These are phyloP conservation scores for Raffaelea deltoideospora DNA, from an alignment of 2,329 filamentous ascomycete genomes.

Conservation along the genomic window DNA sequence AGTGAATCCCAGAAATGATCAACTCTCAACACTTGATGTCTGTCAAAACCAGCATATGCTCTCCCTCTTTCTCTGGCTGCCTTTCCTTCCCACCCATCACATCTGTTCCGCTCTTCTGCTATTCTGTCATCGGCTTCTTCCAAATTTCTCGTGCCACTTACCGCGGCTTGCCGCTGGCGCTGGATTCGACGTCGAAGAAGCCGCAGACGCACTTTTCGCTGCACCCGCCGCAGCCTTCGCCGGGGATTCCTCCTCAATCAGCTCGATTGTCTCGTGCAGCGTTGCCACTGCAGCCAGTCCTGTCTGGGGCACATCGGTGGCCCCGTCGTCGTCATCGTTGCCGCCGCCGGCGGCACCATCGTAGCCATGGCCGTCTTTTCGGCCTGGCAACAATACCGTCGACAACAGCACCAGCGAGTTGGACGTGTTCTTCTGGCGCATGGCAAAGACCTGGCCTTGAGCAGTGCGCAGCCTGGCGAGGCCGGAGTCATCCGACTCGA, in stretches of 20 bases:
- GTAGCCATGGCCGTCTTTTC: conserved; percentile 8
- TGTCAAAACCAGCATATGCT: no score
- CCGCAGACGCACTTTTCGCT: background rate
- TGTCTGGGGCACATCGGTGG: conserved; percentile 11
- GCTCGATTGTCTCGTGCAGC: conserved; percentile 47
- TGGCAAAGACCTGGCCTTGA: conserved; percentile 35
- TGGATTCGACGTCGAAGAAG: background rate
- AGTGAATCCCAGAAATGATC: no score
- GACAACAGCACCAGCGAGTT: conserved; percentile 46
- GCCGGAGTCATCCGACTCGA: conserved; percentile 32
- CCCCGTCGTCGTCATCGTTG: background rate
- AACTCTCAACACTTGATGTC: no score
- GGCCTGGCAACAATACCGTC: no score
- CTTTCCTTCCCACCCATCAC: no score
- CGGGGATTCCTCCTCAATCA: conserved; percentile 25
- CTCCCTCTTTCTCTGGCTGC: no score
- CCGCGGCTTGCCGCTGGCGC: conserved; percentile 21
- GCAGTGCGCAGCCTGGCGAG: conserved; percentile 34
- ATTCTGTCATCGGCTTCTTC: no score
- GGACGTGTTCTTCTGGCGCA: conserved; percentile 53
- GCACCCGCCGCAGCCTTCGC: background rate
- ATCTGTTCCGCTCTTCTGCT: no score
- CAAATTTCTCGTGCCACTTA: conserved; percentile 48
- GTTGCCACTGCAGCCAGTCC: conserved; percentile 36
- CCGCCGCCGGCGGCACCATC: conserved; percentile 1